Conservation (phyloP, 2,329 filamentous ascomycete genomes). For the Arthroderma sp. region DNA sequence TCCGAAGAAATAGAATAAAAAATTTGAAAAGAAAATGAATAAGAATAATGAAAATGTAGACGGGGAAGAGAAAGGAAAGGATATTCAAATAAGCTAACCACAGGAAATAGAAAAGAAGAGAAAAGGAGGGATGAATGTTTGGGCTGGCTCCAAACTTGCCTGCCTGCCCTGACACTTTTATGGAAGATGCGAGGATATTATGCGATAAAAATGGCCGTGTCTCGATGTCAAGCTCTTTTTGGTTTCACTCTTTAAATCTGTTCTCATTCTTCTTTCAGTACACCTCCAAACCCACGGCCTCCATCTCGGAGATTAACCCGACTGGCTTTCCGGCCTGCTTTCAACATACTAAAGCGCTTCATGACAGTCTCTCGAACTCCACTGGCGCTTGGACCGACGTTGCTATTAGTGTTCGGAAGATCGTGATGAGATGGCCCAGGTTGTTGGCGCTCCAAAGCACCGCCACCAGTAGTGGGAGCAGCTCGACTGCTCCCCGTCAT, state of each 20-base stretch:
- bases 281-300: conserved; percentile 10
- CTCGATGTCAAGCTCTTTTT: too few species aligned
- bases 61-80: background rate
- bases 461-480: background rate
- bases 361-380: conserved; percentile 50
- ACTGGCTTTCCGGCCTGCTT: conserved; percentile 56
- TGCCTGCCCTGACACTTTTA: too few species aligned
- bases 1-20: background rate
- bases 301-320: conserved; percentile 36
- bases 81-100: conserved; percentile 3
- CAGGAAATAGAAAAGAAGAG: conserved; percentile 9
- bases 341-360: conserved; percentile 67
- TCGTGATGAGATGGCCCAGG: conserved; percentile 3
- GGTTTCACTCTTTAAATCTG: background rate
- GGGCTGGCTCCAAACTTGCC: background rate
- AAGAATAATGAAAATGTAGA: background rate
- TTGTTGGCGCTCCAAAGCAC: background rate
- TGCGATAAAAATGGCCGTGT: too few species aligned
- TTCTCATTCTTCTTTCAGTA: conserved; percentile 24
- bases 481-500: conserved; percentile 1
- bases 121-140: conserved; percentile 10
- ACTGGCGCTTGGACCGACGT: conserved; percentile 9
- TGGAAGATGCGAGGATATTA: too few species aligned
- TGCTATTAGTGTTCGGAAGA: background rate
- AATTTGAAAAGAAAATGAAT: conserved; percentile 2